phyloP scores from a whole-genome alignment of 345 rosid species.

The Citrus sp. region DNA sequence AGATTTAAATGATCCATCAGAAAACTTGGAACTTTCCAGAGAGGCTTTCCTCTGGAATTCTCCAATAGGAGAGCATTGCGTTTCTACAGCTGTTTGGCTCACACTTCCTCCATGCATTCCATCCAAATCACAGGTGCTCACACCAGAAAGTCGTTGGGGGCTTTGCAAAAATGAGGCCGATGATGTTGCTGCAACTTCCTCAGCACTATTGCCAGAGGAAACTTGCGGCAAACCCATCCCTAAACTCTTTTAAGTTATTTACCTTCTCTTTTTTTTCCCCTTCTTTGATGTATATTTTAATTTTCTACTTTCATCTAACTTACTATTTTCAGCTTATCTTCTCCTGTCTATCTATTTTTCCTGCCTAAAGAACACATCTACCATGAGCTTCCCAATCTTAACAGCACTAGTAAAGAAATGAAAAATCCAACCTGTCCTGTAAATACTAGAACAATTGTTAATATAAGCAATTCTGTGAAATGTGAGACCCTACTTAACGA shows the following conservation, averaged over 20 bases:
- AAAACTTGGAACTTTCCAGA: slow-evolving; percentile 37
- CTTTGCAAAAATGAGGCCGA: slow-evolving; percentile 44
- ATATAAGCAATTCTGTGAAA: slow-evolving; percentile 8
- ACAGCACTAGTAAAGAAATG: background rate
- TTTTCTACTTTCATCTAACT: slow-evolving; percentile 17
- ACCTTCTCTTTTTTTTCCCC: background rate
- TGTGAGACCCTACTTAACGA: slow-evolving; percentile 3
- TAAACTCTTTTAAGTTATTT: slow-evolving; percentile 19
- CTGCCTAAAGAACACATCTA: background rate
- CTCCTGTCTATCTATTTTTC: background rate
- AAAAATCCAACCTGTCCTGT: background rate
- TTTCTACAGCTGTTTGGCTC: slow-evolving; percentile 21
- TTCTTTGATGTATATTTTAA: slow-evolving; percentile 12
- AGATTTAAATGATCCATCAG: slow-evolving; percentile 37
- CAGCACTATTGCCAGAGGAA: slow-evolving; percentile 42
- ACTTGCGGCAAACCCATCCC: slow-evolving; percentile 84
- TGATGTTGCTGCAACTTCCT: slow-evolving; percentile 43
- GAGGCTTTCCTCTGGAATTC: slow-evolving; percentile 55
- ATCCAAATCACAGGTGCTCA: slow-evolving; percentile 54
- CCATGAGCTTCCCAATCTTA: slow-evolving; percentile 17
- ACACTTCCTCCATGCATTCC: slow-evolving; percentile 38
- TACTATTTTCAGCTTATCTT: slow-evolving; percentile 10
- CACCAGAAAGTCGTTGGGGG: slow-evolving; percentile 38
- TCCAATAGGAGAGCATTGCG: slow-evolving; percentile 42
- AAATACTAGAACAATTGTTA: background rate